Percentiles rank a stretch among this genome's conserved stretches.
Conservation (phyloP, 352 stramenopile genomes). For the Globisporangium parvum region DNA sequence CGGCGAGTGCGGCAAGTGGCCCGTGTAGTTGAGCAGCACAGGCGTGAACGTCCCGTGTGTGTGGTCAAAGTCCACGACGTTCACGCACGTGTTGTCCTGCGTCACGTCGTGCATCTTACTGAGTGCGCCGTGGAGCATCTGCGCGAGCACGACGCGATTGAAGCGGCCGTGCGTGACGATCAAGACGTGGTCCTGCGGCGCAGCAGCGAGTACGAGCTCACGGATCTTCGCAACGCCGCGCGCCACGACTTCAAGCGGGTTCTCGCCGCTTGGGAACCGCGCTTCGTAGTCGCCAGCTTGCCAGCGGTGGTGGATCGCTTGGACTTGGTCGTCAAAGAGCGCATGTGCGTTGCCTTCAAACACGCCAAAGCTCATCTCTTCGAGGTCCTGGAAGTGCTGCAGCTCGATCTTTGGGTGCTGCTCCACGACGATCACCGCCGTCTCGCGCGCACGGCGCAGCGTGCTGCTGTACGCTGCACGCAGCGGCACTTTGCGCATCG, state of each 20-base stretch:
- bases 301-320: conserved; percentile 62
- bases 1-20: conserved; percentile 36
- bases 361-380: conserved; percentile 83
- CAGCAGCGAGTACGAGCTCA: conserved; percentile 32
- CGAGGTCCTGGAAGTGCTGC: conserved; percentile 55
- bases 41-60: conserved; percentile 36
- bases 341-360: conserved; percentile 61
- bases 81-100: conserved; percentile 86
- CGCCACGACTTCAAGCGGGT: conserved; percentile 55
- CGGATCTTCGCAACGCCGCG: conserved; percentile 61
- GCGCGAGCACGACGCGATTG: conserved; percentile 77
- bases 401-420: conserved; percentile 48
- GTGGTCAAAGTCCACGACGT: conserved; percentile 79
- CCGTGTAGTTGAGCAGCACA: conserved; percentile 72
- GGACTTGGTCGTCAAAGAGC: conserved; percentile 40
- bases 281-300: conserved; percentile 39
- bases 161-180: conserved; percentile 81
- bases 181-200: conserved; percentile 52
- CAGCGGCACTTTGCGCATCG: conserved; percentile 66
- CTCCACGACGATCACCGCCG: conserved; percentile 13
- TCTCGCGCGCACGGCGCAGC: conserved; percentile 11
- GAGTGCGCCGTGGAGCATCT: conserved; percentile 55
- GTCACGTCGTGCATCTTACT: conserved; percentile 54
- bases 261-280: conserved; percentile 61
- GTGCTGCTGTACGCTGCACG: conserved; percentile 63